phyloP scores from a whole-genome alignment of 148 eudicot genomes.

The Fagopyrum homotropicum region DNA sequence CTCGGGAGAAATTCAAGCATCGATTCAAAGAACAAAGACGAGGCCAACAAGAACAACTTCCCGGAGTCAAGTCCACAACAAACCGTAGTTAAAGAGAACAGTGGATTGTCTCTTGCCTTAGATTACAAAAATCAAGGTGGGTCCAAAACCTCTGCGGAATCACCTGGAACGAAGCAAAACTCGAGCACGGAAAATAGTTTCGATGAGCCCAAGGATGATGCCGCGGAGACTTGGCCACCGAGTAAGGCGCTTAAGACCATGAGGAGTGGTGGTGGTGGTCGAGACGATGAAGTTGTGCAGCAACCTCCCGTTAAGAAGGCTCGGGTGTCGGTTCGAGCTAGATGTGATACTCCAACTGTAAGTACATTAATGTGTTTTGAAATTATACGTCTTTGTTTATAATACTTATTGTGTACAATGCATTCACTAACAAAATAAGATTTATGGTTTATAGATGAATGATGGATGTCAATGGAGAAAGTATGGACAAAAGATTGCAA shows the following conservation, averaged over 20 bases:
- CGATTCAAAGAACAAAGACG: constrained; percentile 21
- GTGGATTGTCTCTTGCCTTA: constrained; percentile 45
- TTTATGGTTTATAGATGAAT: constrained; percentile 46
- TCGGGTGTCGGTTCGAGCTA: constrained; percentile 80
- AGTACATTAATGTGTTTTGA: constrained; percentile 11
- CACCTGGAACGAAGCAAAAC: constrained; percentile 14
- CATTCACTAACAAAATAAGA: background rate
- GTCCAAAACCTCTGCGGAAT: background rate
- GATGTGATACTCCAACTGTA: constrained; percentile 91
- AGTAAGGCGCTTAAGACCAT: constrained; percentile 21
- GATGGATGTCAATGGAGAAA: constrained; percentile 87
- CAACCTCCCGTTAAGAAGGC: constrained; percentile 74
- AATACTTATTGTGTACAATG: background rate
- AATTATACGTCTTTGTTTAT: background rate
- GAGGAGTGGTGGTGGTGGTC: constrained; percentile 21
- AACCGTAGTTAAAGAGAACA: constrained; percentile 16
- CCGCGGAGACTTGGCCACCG: constrained; percentile 28
- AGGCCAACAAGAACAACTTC: background rate
- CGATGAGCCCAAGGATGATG: constrained; percentile 36
- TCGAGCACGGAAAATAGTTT: constrained; percentile 41
- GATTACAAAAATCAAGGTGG: constrained; percentile 20
- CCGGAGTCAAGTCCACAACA: background rate
- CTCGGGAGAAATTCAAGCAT: constrained; percentile 54
- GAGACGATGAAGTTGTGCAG: constrained; percentile 50
- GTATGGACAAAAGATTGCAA: constrained; percentile 61